Conservation (phyloP, 306 rosid genomes). For the Malus domestica region DNA sequence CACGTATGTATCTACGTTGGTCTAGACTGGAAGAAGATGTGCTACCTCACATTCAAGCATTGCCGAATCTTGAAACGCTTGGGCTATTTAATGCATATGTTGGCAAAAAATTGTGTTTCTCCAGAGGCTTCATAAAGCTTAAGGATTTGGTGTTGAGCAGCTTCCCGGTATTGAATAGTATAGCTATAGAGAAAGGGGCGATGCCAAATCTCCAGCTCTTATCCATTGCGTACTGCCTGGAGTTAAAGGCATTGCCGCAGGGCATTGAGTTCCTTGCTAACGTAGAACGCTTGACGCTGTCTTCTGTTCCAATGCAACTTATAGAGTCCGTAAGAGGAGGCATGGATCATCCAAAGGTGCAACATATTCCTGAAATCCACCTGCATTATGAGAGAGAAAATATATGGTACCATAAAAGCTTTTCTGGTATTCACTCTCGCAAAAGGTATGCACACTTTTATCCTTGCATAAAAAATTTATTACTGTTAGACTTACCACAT, state of each 20-base stretch:
- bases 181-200: neutral
- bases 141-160: neutral
- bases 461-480: no score
- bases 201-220: neutral
- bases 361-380: neutral
- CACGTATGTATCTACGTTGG: neutral
- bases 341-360: neutral
- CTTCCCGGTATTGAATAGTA: neutral
- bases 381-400: neutral
- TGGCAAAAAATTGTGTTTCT: no score
- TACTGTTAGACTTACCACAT: no score
- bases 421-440: neutral
- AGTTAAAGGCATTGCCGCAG: slow-evolving; percentile 6
- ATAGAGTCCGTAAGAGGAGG: neutral
- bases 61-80: no score
- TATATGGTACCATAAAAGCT: neutral
- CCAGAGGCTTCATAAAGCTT: neutral
- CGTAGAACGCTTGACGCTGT: neutral
- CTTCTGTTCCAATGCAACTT: no score
- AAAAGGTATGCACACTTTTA: no score
- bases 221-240: neutral
- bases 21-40: slow-evolving; percentile 3
- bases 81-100: no score
- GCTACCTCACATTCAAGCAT: neutral
- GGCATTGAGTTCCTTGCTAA: slow-evolving; percentile 5